phyloP scores from a whole-genome alignment of 2,329 filamentous ascomycete genomes.

The Penicillium sp. region DNA sequence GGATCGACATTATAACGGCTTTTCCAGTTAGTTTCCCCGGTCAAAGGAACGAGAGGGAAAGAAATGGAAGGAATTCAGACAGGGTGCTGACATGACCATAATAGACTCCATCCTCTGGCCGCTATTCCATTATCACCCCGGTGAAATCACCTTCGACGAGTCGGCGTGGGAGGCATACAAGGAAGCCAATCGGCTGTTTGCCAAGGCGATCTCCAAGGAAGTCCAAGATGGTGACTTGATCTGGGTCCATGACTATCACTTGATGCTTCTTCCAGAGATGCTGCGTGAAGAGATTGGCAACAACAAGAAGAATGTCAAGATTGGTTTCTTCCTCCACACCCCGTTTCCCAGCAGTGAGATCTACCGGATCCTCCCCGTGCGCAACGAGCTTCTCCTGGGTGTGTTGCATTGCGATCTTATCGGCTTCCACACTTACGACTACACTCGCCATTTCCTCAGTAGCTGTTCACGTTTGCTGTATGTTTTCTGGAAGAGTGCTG shows the following conservation, averaged over 20 bases:
- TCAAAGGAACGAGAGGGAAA: too few relatives aligned
- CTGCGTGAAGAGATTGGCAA: conserved; percentile 80
- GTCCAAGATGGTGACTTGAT: conserved; percentile 90
- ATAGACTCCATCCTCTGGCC: conserved; percentile 96
- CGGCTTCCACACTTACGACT: conserved; percentile 98
- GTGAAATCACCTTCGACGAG: conserved; percentile 97
- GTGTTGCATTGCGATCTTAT: conserved; percentile 91
- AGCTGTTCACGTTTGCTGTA: conserved; percentile 90
- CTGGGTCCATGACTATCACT: conserved; percentile 98
- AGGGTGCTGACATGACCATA: conserved; percentile 1
- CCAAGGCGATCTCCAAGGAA: conserved; percentile 76
- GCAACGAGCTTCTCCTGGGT: conserved; percentile 79
- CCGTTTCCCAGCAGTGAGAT: conserved; percentile 97
- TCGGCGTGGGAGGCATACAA: conserved; percentile 88
- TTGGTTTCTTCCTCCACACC: conserved; percentile 96
- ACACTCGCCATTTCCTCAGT: conserved; percentile 94
- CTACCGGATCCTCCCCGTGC: conserved; percentile 88
- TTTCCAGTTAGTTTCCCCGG: conserved; percentile 66
- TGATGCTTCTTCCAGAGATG: conserved; percentile 96
- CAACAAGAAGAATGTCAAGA: conserved; percentile 84
- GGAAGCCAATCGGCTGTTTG: conserved; percentile 88
- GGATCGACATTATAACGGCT: conserved; percentile 95
- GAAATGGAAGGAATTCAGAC: too few relatives aligned
- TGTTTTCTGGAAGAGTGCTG: conserved; percentile 25
- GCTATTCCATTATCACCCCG: conserved; percentile 96